phyloP scores from a whole-genome alignment of 495 filamentous ascomycete genomes.

The Hyaloscypha finlandica region DNA sequence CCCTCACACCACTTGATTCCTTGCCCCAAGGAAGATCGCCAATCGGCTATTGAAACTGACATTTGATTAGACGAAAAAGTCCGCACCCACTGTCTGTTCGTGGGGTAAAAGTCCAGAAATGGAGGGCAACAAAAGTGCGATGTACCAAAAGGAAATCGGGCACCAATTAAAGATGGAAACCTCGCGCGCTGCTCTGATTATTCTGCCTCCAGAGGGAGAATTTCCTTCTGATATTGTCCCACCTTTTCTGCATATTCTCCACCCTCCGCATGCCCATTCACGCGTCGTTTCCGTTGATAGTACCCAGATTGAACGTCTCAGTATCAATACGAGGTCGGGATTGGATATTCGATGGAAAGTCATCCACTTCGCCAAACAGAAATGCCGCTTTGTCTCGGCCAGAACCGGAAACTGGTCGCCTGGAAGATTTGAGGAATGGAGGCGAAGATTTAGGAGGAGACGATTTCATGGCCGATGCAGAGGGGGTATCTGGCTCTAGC shows the following conservation, averaged over 20 bases:
- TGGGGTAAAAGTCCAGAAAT: conserved; percentile 2
- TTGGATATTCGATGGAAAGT: conserved; percentile 1
- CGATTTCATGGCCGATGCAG: conserved; percentile 39
- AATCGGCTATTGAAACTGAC: conserved; percentile 5
- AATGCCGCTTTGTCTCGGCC: conserved; percentile 56
- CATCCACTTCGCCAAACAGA: conserved; percentile 57
- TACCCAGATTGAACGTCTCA: conserved; percentile 30
- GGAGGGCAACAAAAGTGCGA: not conserved
- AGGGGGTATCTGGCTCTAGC: conserved; percentile 59
- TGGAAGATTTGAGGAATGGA: conserved; percentile 40
- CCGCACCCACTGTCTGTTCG: not conserved
- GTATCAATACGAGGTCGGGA: conserved; percentile 6
- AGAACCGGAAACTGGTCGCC: conserved; percentile 20
- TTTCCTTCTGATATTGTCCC: not conserved
- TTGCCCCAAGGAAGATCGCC: not conserved
- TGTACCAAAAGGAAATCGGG: not conserved
- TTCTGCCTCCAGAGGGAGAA: not conserved
- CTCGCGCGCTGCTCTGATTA: not conserved
- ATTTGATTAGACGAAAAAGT: not conserved
- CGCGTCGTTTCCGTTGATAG: conserved; percentile 23
- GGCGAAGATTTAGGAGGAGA: conserved; percentile 44
- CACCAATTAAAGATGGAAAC: not conserved
- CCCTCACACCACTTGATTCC: not conserved
- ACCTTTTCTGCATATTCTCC: not conserved
- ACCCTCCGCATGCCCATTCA: not conserved